These are phyloP conservation scores for Naganishia sp. DNA, from an alignment of 1,284 basidiomycete species.

Conservation along the genomic window DNA sequence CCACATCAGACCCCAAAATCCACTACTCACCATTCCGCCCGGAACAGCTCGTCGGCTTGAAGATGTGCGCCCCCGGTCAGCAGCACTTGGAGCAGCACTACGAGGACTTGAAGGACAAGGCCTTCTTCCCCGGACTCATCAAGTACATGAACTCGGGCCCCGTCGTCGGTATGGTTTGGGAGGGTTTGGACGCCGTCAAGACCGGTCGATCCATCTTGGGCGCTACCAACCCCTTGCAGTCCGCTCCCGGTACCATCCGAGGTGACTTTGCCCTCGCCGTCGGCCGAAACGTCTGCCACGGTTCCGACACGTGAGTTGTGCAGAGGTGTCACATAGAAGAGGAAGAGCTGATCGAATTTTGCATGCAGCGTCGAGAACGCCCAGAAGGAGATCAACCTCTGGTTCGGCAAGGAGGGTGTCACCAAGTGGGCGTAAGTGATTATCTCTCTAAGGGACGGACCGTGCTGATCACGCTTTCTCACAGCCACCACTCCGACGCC, in stretches of 20 bases:
- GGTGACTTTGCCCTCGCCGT: slow-evolving; percentile 90
- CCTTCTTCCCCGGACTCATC: slow-evolving; percentile 91
- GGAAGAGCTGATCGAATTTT: slow-evolving; percentile 42
- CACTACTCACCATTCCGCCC: neutral
- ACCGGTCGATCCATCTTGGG: slow-evolving; percentile 94
- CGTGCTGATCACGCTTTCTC: neutral
- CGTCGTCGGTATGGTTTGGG: slow-evolving; percentile 95
- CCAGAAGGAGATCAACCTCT: slow-evolving; percentile 88
- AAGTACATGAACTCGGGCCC: slow-evolving; percentile 93
- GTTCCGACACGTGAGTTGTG: slow-evolving; percentile 68
- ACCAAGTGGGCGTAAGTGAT: slow-evolving; percentile 69
- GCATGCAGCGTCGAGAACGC: slow-evolving; percentile 83
- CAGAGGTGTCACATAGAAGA: neutral
- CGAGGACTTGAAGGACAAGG: slow-evolving; percentile 83
- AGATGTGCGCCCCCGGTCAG: slow-evolving; percentile 71
- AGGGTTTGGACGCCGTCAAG: slow-evolving; percentile 95
- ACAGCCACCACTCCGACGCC: slow-evolving; percentile 55
- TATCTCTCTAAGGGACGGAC: neutral
- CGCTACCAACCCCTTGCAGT: slow-evolving; percentile 93
- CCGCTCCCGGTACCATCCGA: slow-evolving; percentile 87
- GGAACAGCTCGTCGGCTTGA: slow-evolving; percentile 67
- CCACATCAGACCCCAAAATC: neutral
- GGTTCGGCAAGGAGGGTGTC: slow-evolving; percentile 61
- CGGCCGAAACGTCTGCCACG: slow-evolving; percentile 67
- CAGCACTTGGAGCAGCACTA: slow-evolving; percentile 91